Conservation (phyloP, 306 rosid species). For the Crotalaria pallida region DNA sequence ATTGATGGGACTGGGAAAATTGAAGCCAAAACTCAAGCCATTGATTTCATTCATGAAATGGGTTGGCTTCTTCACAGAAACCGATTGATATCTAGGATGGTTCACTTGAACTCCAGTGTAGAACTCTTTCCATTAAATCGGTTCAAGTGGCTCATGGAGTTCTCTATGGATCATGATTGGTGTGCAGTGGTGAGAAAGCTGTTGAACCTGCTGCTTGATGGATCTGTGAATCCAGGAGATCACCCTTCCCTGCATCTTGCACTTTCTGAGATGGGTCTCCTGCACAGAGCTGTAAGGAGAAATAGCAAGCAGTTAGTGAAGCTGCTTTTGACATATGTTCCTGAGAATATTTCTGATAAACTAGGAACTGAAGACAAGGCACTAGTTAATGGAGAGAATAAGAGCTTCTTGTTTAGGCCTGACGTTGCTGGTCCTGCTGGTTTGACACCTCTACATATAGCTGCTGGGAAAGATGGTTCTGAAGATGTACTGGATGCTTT, state of each 20-base stretch:
- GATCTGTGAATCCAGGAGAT: conserved; percentile 56
- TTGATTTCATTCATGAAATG: conserved; percentile 88
- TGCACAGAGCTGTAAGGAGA: conserved; percentile 86
- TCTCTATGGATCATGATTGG: conserved; percentile 92
- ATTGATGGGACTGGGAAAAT: conserved; percentile 31
- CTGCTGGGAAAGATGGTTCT: conserved; percentile 81
- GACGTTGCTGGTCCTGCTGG: conserved; percentile 70
- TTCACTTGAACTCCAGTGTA: conserved; percentile 41
- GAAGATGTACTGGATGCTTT: conserved; percentile 77
- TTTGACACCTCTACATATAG: conserved; percentile 88
- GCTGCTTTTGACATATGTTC: conserved; percentile 62
- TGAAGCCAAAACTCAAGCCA: conserved; percentile 60
- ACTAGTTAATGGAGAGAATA: conserved; percentile 26
- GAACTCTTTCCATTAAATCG: conserved; percentile 58
- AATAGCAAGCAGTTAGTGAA: conserved; percentile 71
- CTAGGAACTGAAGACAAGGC: conserved; percentile 30
- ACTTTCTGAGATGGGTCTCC: conserved; percentile 66
- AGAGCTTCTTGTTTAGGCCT: conserved; percentile 69
- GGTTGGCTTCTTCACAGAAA: conserved; percentile 94
- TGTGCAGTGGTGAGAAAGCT: conserved; percentile 75
- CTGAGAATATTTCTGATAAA: conserved; percentile 33
- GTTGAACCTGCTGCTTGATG: conserved; percentile 56
- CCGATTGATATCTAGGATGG: conserved; percentile 56
- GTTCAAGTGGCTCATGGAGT: conserved; percentile 83
- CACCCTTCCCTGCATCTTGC: conserved; percentile 50